Evolutionary conservation across 805 yeast species (phyloP).

Genomic region (Dipodascus albidus): DNA sequence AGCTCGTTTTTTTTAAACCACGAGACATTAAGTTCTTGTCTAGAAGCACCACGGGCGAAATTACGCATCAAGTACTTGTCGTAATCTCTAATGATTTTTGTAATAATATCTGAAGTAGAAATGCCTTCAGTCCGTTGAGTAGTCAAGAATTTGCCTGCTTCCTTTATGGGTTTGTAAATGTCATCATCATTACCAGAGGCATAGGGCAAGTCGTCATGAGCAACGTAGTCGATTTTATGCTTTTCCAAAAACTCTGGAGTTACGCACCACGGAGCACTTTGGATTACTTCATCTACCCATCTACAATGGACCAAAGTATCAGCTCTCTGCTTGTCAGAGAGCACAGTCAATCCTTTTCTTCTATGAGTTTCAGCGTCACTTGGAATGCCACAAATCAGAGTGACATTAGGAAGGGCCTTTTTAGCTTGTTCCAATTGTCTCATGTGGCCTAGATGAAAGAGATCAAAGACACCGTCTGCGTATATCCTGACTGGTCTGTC

Average conservation of each 20-base stretch:
- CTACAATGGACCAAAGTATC: constrained; percentile 88
- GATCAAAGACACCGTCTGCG: constrained; percentile 96
- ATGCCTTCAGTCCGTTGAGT: constrained; percentile 97
- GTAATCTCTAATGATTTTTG: constrained; percentile 88
- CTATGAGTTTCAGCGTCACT: constrained; percentile 84
- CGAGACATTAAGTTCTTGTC: constrained; percentile 91
- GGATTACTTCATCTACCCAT: constrained; percentile 97
- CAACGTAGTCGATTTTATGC: constrained; percentile 88
- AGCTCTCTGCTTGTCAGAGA: constrained; percentile 76
- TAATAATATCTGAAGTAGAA: constrained; percentile 90
- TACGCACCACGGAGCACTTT: constrained; percentile 93
- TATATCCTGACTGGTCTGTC: constrained; percentile 87
- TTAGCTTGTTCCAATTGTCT: constrained; percentile 95
- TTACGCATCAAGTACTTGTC: constrained; percentile 95
- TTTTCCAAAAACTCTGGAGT: constrained; percentile 66
- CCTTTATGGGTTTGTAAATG: constrained; percentile 85
- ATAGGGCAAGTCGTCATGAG: constrained; percentile 95
- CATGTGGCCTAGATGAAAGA: constrained; percentile 97
- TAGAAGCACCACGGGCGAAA: constrained; percentile 93
- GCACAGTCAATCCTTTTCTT: constrained; percentile 85
- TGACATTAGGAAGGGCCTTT: constrained; percentile 75
- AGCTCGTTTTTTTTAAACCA: constrained; percentile 97
- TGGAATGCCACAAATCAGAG: constrained; percentile 84
- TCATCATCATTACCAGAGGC: constrained; percentile 84
- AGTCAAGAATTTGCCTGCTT: constrained; percentile 78